phyloP scores from a whole-genome alignment of 2,329 filamentous ascomycete genomes.

The Aureobasidium vineae region DNA sequence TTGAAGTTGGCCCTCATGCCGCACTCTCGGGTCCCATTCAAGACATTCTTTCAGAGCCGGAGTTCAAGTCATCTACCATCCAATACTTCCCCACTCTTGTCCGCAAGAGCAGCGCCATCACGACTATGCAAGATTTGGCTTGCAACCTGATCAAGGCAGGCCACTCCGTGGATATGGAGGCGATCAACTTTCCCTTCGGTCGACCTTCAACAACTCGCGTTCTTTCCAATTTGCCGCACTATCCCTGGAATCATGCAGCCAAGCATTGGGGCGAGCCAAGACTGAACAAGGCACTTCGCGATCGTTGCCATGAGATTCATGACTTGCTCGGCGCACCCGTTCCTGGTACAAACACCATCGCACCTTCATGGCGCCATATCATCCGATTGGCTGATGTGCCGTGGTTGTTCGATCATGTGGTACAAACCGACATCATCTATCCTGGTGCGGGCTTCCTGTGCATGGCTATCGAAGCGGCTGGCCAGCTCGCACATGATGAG shows the following conservation, averaged over 20 bases:
- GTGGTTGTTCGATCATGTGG: constrained; percentile 38
- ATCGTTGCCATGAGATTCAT: neutral
- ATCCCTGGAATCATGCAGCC: constrained; percentile 28
- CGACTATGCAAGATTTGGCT: neutral
- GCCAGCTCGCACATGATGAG: neutral
- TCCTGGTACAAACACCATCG: constrained; percentile 4
- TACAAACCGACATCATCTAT: constrained; percentile 38
- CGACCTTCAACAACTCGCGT: neutral
- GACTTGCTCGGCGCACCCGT: constrained; percentile 12
- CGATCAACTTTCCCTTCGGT: constrained; percentile 2
- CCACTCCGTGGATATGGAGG: neutral
- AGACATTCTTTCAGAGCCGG: constrained; percentile 33
- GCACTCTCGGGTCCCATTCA: constrained; percentile 43
- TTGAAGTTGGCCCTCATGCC: constrained; percentile 50
- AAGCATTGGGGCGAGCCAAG: constrained; percentile 28
- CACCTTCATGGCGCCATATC: constrained; percentile 34
- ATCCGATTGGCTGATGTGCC: constrained; percentile 34
- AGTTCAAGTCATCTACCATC: neutral
- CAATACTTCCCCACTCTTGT: constrained; percentile 3
- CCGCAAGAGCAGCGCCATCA: neutral
- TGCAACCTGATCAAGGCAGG: neutral
- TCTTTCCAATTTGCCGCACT: constrained; percentile 27
- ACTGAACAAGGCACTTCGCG: constrained; percentile 3
- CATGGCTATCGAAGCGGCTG: constrained; percentile 31
- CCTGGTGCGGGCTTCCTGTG: constrained; percentile 34